These are phyloP conservation scores for Pterocarpus macrocarpus DNA, from an alignment of 306 rosid species.

Conservation along the genomic window DNA sequence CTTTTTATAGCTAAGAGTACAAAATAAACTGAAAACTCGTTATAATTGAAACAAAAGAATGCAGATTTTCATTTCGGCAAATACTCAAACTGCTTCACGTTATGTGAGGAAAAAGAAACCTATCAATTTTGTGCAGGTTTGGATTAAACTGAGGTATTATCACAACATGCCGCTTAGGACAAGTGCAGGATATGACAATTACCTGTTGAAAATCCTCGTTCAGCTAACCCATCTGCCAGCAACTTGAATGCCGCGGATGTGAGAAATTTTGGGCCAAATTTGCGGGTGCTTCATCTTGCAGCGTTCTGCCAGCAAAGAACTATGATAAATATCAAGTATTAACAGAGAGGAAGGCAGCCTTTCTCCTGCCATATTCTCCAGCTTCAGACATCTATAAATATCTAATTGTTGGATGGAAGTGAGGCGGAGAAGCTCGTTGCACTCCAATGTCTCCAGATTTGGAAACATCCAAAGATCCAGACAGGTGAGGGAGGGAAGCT, in stretches of 20 bases:
- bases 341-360: slow-evolving; percentile 6
- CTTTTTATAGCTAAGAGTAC: too few relatives aligned
- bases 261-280: slow-evolving; percentile 32
- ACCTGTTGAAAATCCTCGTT: neutral
- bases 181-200: neutral
- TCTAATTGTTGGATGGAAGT: neutral
- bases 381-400: fast-evolving
- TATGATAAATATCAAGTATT: fast-evolving
- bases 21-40: too few relatives aligned
- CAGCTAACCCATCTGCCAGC: neutral
- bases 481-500: slow-evolving; percentile 3
- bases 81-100: too few relatives aligned
- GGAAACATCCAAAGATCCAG: fast-evolving
- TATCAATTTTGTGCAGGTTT: too few relatives aligned
- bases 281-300: neutral
- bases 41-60: too few relatives aligned
- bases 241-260: neutral
- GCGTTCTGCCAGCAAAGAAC: neutral
- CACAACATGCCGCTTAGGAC: too few relatives aligned
- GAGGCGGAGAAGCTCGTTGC: slow-evolving; percentile 12
- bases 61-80: too few relatives aligned
- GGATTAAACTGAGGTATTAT: too few relatives aligned
- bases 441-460: neutral
- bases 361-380: slow-evolving; percentile 5
- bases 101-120: too few relatives aligned